Conservation (phyloP, 129 eudicot genomes). For the Glebionis coronaria region DNA sequence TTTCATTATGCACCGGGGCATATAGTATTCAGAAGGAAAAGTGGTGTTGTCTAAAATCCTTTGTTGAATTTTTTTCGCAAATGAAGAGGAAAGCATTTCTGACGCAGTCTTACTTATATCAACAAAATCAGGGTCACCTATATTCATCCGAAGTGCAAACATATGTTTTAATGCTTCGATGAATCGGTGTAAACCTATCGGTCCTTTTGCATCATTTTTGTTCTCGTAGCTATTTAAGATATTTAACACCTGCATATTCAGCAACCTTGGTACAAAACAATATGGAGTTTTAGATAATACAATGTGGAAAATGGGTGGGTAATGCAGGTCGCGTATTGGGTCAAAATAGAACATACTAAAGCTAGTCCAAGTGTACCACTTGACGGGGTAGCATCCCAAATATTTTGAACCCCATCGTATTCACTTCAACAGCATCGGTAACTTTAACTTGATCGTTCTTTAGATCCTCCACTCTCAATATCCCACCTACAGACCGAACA, state of each 20-base stretch:
- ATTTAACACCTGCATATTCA: constrained; percentile 55
- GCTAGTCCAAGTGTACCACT: constrained; percentile 89
- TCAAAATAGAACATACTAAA: constrained; percentile 44
- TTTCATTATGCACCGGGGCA: constrained; percentile 39
- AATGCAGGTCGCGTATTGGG: not conserved
- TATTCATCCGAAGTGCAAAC: constrained; percentile 82
- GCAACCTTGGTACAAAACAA: not conserved
- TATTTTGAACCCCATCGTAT: constrained; percentile 77
- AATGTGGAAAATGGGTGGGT: too few species aligned
- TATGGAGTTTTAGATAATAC: not conserved
- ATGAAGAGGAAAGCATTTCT: constrained; percentile 77
- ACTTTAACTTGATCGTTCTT: constrained; percentile 64
- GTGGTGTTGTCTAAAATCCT: constrained; percentile 86
- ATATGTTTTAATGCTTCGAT: constrained; percentile 86
- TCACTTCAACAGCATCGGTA: constrained; percentile 56
- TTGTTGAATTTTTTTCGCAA: constrained; percentile 51
- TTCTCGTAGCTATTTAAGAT: constrained; percentile 53
- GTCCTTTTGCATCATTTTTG: constrained; percentile 46
- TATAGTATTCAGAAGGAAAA: constrained; percentile 78
- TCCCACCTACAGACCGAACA: constrained; percentile 73
- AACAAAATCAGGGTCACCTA: constrained; percentile 88
- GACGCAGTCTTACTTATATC: constrained; percentile 47
- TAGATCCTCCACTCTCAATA: constrained; percentile 82
- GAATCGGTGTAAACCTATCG: constrained; percentile 71
- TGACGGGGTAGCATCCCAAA: constrained; percentile 97